Evolutionary conservation across 352 stramenopile species (phyloP), one percentile per base, ranked within the genome.

Genomic region (Pythium sp.): DNA sequence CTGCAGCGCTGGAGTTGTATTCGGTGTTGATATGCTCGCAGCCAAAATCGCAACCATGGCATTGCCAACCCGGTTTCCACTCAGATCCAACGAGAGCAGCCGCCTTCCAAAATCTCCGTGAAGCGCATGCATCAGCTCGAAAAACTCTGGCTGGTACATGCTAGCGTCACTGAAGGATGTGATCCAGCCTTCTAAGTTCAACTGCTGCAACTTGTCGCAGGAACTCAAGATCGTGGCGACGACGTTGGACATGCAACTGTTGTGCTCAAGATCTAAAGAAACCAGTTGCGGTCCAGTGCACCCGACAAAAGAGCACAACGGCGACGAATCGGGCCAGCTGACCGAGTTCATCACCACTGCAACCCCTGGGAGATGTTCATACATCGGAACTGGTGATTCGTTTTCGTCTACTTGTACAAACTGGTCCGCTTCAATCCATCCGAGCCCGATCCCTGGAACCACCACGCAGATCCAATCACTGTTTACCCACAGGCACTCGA

Each of bases 271-370:
- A 15, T 54, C 47, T 8, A 54, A 26, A 7, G 47, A 54, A 12
- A 54, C 6, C 18, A 54, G 47, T 54, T 54, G 47, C 47, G 8
- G 8, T 12, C 20, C 47, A 26, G n/a, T 26, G n/a, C 20, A 28
- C 15, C 47, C 12, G 47, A 55, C 15, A 26, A 55, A 28, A n/a
- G 47, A 55, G 47, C 47, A 55, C 20, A 55, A 2, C 20, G 47
- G 47, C 8, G 15, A 20, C 47, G 47, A 55, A 20, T 55, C n/a
- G 2, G 47, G 47, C 47, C 47, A 55, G 3, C 47, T 55, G 47
- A 28, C 47, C n/a, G 47, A 55, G 47, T 55, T 55, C 47, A 55
- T 28, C 47, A 55, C n/a, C 47, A 55, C 20, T n/a, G 47, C 47
- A 20, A 26, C n/a, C 15, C 28, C 47, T 15, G 47, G 47, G 8